These are phyloP conservation scores for Carallia brachiata DNA, from an alignment of 345 rosid genomes.

Conservation along the genomic window DNA sequence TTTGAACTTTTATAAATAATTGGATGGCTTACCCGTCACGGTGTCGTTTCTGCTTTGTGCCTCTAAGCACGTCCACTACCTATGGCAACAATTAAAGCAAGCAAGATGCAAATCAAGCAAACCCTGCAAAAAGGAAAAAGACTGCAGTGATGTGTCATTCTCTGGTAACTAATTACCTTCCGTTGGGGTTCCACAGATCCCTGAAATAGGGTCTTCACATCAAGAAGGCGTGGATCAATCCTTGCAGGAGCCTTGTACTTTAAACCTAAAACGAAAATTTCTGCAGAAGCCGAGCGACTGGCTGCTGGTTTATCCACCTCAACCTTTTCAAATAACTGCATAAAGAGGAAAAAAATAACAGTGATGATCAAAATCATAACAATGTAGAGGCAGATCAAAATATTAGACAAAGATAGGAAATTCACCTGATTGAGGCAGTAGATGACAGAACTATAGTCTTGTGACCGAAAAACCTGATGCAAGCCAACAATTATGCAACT, in stretches of 20 bases:
- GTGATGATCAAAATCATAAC: slow-evolving; percentile 8
- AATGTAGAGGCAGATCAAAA: not conserved
- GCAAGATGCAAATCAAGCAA: slow-evolving; percentile 2
- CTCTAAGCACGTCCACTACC: slow-evolving; percentile 80
- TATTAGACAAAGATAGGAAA: not conserved
- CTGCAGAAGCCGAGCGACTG: slow-evolving; percentile 90
- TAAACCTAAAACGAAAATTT: slow-evolving; percentile 78
- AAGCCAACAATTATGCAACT: not conserved
- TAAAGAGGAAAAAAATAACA: slow-evolving; percentile 1
- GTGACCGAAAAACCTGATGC: slow-evolving; percentile 84
- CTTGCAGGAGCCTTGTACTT: slow-evolving; percentile 87
- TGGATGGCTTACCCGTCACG: slow-evolving; percentile 70
- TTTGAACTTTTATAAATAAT: not conserved
- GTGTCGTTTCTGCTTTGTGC: slow-evolving; percentile 69
- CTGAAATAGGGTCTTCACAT: slow-evolving; percentile 69
- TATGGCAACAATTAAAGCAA: slow-evolving; percentile 27
- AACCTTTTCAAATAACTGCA: slow-evolving; percentile 87
- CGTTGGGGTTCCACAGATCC: slow-evolving; percentile 60
- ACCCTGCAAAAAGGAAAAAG: not conserved
- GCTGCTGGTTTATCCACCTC: slow-evolving; percentile 95
- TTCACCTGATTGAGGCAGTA: slow-evolving; percentile 76
- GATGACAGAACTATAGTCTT: slow-evolving; percentile 75
- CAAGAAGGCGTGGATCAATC: slow-evolving; percentile 89
- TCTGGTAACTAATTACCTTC: slow-evolving; percentile 41
- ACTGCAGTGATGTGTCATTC: not conserved